These are phyloP conservation scores for Danielozyma ontarioensis DNA, from an alignment of 805 yeast genomes.

Conservation along the genomic window DNA sequence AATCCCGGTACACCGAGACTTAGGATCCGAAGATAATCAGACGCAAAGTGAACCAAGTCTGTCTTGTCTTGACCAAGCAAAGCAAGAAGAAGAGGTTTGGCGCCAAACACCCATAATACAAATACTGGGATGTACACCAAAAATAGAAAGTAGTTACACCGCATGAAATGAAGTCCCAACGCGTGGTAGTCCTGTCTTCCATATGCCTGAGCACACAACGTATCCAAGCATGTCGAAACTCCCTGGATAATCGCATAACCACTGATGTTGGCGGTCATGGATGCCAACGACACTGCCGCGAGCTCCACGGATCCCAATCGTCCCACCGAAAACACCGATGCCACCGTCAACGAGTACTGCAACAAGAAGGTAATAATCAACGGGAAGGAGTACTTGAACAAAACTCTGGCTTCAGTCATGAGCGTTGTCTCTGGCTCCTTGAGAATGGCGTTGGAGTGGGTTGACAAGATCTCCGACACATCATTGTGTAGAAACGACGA, in stretches of 20 bases:
- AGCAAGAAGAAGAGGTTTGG: slow-evolving; percentile 41
- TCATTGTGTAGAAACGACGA: slow-evolving; percentile 4
- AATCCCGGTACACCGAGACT: slow-evolving; percentile 70
- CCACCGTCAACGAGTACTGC: slow-evolving; percentile 70
- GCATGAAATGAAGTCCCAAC: slow-evolving; percentile 65
- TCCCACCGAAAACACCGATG: slow-evolving; percentile 75
- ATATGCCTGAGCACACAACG: slow-evolving; percentile 73
- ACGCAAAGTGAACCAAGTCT: slow-evolving; percentile 43
- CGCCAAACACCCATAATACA: slow-evolving; percentile 54
- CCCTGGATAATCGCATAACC: slow-evolving; percentile 71
- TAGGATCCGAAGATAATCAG: slow-evolving; percentile 50
- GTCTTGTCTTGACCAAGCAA: slow-evolving; percentile 8
- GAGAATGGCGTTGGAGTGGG: slow-evolving; percentile 12
- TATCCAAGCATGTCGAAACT: slow-evolving; percentile 72
- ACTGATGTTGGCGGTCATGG: slow-evolving; percentile 74
- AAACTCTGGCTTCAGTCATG: slow-evolving; percentile 32
- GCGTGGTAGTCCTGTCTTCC: slow-evolving; percentile 60
- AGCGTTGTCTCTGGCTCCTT: slow-evolving; percentile 41
- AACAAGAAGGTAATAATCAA: slow-evolving; percentile 61
- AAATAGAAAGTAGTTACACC: slow-evolving; percentile 57
- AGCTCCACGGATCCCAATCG: slow-evolving; percentile 64
- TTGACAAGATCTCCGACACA: slow-evolving; percentile 19
- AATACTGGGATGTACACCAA: slow-evolving; percentile 51
- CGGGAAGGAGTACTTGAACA: slow-evolving; percentile 47
- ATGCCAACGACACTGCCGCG: slow-evolving; percentile 70